These are phyloP conservation scores for Penicillium simplicissimum DNA, from an alignment of 495 filamentous ascomycete genomes.

Conservation along the genomic window DNA sequence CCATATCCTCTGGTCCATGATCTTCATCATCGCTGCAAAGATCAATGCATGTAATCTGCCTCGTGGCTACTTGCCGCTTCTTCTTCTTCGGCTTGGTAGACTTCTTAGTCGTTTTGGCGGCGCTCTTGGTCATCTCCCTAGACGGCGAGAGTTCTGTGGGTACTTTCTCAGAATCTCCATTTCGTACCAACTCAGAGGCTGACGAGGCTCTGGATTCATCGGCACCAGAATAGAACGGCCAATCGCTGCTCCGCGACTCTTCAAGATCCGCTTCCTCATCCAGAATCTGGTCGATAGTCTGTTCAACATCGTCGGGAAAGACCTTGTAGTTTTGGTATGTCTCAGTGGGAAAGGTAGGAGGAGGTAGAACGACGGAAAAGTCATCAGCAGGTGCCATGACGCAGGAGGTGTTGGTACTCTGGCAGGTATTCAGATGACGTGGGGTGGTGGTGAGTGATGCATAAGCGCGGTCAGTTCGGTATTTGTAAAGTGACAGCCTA, in stretches of 20 bases:
- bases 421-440: neutral
- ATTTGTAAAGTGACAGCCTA: neutral
- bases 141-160: neutral
- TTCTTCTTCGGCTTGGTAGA: neutral
- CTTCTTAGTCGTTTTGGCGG: neutral
- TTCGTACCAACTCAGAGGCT: neutral
- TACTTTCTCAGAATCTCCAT: neutral
- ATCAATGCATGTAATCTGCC: constrained; percentile 14
- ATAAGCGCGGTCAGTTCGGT: neutral
- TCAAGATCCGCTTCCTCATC: constrained; percentile 29
- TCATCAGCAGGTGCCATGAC: constrained; percentile 8
- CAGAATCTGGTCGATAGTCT: constrained; percentile 29
- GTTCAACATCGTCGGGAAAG: constrained; percentile 19
- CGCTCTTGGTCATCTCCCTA: neutral
- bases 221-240: neutral
- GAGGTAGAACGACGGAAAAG: constrained; percentile 25
- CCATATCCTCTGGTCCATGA: neutral
- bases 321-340: constrained; percentile 19
- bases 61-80: neutral
- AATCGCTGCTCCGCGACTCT: constrained; percentile 17
- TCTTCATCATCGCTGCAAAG: constrained; percentile 13
- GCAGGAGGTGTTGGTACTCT: neutral
- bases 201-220: neutral
- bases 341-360: constrained; percentile 21
- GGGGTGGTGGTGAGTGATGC: neutral